phyloP scores from a whole-genome alignment of 1,284 basidiomycete species.

The Gastroboletus turbinatus region DNA sequence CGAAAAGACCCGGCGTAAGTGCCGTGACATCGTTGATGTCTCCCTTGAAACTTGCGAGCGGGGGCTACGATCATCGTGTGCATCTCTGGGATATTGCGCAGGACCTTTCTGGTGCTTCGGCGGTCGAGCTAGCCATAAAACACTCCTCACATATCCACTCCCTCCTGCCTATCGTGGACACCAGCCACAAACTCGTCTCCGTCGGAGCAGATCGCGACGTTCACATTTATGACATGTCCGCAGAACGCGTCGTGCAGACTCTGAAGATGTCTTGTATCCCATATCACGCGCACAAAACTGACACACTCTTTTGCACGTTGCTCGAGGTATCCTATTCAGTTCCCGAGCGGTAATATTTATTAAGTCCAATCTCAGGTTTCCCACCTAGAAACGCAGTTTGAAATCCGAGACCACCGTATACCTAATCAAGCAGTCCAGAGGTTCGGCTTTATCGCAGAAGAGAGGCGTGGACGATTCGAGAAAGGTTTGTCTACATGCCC shows the following conservation, averaged over 20 bases:
- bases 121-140: conserved; percentile 38
- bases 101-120: conserved; percentile 33
- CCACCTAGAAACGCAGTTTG: conserved; percentile 53
- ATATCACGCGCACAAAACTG: conserved; percentile 43
- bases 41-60: conserved; percentile 45
- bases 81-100: conserved; percentile 46
- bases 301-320: conserved; percentile 40
- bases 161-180: conserved; percentile 43
- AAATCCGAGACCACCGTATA: conserved; percentile 47
- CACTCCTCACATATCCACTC: conserved; percentile 46
- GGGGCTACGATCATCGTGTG: conserved; percentile 50
- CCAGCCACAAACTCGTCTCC: conserved; percentile 47
- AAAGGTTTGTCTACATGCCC: conserved; percentile 37
- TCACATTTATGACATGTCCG: conserved; percentile 47
- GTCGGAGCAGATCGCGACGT: conserved; percentile 48
- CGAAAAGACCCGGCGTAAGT: conserved; percentile 42
- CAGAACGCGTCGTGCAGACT: conserved; percentile 41
- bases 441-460: conserved; percentile 43
- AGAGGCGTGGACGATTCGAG: conserved; percentile 43
- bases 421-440: conserved; percentile 38
- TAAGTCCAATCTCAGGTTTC: conserved; percentile 38
- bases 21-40: conserved; percentile 42
- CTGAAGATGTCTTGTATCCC: conserved; percentile 45
- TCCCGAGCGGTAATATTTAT: background rate
- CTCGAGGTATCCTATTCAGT: conserved; percentile 40